These are phyloP conservation scores for Clavispora asparagi DNA, from an alignment of 805 yeast species.

Conservation along the genomic window DNA sequence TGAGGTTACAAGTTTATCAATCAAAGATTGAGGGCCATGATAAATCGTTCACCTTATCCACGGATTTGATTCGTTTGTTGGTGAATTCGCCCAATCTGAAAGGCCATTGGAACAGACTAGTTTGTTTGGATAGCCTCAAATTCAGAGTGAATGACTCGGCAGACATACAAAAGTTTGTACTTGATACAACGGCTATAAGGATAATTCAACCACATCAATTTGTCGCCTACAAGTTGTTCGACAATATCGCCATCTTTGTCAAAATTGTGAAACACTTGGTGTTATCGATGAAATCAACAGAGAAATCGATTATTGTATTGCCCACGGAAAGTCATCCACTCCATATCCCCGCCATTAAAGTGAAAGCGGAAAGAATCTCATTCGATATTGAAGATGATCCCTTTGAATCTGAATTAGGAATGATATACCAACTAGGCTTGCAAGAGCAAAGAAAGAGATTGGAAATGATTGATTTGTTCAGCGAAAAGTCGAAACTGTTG, in stretches of 20 bases:
- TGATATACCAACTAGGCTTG: constrained; percentile 38
- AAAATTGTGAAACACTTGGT: constrained; percentile 33
- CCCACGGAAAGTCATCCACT: constrained; percentile 29
- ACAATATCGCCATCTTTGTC: constrained; percentile 29
- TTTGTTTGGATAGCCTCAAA: constrained; percentile 9
- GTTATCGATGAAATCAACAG: constrained; percentile 17
- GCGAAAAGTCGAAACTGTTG: constrained; percentile 4
- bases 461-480: constrained; percentile 25
- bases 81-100: constrained; percentile 6
- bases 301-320: constrained; percentile 16
- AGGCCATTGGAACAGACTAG: constrained; percentile 12
- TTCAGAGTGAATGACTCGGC: constrained; percentile 4
- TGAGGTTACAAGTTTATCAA: constrained; percentile 13
- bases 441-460: constrained; percentile 36
- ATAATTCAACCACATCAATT: constrained; percentile 36
- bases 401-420: constrained; percentile 34
- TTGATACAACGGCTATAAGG: constrained; percentile 21
- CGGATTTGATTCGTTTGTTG: constrained; percentile 8
- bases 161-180: constrained; percentile 1
- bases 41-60: neutral
- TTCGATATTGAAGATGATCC: constrained; percentile 42
- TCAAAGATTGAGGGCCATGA: neutral
- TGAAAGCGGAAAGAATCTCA: constrained; percentile 22
- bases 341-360: constrained; percentile 22
- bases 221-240: constrained; percentile 34